phyloP scores from a whole-genome alignment of 2,329 filamentous ascomycete genomes.

The Uncinocarpus reesii region DNA sequence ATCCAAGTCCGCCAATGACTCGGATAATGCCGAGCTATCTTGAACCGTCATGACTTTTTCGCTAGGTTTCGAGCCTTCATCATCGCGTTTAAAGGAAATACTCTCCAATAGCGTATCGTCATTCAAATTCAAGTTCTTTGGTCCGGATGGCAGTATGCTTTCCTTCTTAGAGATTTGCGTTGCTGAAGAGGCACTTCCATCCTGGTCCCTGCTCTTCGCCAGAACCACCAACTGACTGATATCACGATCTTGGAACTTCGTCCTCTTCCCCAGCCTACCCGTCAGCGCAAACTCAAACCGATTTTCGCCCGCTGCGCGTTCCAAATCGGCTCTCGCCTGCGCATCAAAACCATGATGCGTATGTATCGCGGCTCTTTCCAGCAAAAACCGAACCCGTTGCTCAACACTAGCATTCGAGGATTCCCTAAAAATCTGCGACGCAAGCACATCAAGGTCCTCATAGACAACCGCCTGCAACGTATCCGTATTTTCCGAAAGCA shows the following conservation, averaged over 20 bases:
- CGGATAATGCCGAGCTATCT: constrained; percentile 46
- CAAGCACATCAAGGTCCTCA: constrained; percentile 17
- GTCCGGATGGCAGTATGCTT: constrained; percentile 30
- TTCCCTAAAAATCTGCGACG: not conserved
- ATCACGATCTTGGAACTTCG: constrained; percentile 36
- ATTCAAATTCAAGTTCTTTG: constrained; percentile 67
- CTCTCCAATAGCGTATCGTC: constrained; percentile 87
- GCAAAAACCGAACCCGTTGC: constrained; percentile 48
- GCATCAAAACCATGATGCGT: constrained; percentile 74
- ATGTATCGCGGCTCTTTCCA: constrained; percentile 75
- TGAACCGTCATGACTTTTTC: constrained; percentile 30
- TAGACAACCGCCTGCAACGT: constrained; percentile 38
- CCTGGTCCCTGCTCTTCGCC: constrained; percentile 56
- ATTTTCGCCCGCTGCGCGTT: constrained; percentile 55
- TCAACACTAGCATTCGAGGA: constrained; percentile 21
- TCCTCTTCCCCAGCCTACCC: constrained; percentile 65
- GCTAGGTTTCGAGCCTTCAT: constrained; percentile 26
- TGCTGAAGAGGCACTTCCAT: constrained; percentile 14
- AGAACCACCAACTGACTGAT: constrained; percentile 83
- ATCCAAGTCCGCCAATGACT: constrained; percentile 53
- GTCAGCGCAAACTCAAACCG: constrained; percentile 73
- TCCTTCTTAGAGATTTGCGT: constrained; percentile 12
- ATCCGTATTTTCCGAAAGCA: constrained; percentile 53
- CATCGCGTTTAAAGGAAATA: constrained; percentile 60
- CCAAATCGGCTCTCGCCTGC: constrained; percentile 61